Evolutionary conservation across 208 protist species (phyloP).

Genomic region (Strigomonas culicis): DNA sequence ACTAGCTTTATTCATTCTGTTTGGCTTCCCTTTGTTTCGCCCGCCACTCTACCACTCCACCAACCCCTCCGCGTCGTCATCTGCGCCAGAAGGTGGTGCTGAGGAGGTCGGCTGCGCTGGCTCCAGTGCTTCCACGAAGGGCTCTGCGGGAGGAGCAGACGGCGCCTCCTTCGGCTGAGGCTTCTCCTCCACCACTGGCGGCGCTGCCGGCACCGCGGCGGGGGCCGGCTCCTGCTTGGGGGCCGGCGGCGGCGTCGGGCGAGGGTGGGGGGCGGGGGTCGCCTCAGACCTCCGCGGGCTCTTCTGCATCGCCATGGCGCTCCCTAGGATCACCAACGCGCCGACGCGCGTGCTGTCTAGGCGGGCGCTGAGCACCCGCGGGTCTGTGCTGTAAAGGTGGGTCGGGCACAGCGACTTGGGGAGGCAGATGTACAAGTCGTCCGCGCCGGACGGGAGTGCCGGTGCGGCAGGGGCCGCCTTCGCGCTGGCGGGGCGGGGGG

Average conservation of each 20-base stretch:
- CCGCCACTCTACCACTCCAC: too few relatives aligned
- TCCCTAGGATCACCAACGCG: conserved; percentile 19
- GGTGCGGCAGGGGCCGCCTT: neutral
- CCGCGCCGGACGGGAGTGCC: neutral
- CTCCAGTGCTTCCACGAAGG: neutral
- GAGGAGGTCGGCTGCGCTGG: neutral
- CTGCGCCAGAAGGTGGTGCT: too few relatives aligned
- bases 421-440: conserved; percentile 26
- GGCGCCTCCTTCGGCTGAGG: neutral
- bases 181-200: neutral
- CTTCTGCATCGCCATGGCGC: conserved; percentile 2
- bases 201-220: neutral
- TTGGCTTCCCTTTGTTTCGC: too few relatives aligned
- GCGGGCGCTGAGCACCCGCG: conserved; percentile 18
- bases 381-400: conserved; percentile 19
- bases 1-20: too few relatives aligned
- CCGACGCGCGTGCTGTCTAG: conserved; percentile 21
- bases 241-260: too few relatives aligned
- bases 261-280: neutral
- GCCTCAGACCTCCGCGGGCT: neutral
- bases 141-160: too few relatives aligned
- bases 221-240: too few relatives aligned
- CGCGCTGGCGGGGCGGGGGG: neutral
- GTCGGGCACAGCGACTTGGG: conserved; percentile 25
- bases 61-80: too few relatives aligned